A percentile compares a stretch with the other conserved stretches of the same genome.
Conservation (phyloP, 169 alveolate species). For the Eimeria nieschulzi region DNA sequence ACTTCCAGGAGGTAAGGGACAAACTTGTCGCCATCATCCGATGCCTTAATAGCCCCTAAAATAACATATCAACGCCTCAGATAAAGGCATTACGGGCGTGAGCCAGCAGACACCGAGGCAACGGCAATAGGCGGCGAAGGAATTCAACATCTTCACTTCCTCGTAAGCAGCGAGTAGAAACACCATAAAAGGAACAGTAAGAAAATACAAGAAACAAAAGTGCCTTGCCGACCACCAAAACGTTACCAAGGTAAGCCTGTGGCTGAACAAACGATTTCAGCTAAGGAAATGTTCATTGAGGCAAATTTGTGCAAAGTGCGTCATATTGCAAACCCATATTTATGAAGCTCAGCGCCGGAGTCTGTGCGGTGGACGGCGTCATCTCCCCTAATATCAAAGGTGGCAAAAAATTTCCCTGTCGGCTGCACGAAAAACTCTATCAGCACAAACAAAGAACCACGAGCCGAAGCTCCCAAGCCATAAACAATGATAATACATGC, state of each 20-base stretch:
- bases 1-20: conserved; percentile 1
- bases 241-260: no score
- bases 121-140: no score
- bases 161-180: no score
- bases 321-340: not conserved
- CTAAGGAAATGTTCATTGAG: no score
- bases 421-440: conserved; percentile 11
- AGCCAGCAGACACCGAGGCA: no score
- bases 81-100: no score
- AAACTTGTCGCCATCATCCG: not conserved
- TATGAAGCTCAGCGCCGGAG: not conserved
- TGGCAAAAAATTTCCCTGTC: conserved; percentile 1
- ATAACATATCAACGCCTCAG: not conserved
- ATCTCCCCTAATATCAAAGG: conserved; percentile 18
- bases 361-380: not conserved
- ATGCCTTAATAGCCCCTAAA: not conserved
- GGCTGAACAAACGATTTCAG: no score
- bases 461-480: not conserved
- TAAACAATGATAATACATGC: no score
- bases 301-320: no score
- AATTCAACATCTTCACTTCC: no score
- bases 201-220: not conserved
- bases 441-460: not conserved
- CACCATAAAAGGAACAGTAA: not conserved
- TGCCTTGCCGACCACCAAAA: no score